These are phyloP conservation scores for Colletotrichum sp. DNA, from an alignment of 2,329 filamentous ascomycete species.

Conservation along the genomic window DNA sequence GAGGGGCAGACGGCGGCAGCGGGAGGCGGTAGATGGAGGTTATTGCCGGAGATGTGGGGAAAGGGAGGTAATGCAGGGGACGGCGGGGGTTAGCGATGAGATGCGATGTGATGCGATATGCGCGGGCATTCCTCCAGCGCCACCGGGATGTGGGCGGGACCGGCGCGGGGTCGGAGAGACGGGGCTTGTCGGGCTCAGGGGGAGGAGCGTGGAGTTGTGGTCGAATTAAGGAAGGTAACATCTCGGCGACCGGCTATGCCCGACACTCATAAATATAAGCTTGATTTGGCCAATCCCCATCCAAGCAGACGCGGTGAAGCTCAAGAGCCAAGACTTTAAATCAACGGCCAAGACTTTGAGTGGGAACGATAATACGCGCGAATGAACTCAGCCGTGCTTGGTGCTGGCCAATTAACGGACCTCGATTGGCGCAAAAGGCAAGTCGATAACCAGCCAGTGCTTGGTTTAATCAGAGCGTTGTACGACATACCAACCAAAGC, in stretches of 20 bases:
- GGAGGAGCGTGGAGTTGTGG: not conserved
- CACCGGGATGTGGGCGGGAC: not conserved
- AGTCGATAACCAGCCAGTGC: not conserved
- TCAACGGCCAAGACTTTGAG: not conserved
- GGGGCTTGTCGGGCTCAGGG: not conserved
- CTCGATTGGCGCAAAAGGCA: constrained; percentile 4
- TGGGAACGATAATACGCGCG: not conserved
- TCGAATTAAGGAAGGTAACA: constrained; percentile 17
- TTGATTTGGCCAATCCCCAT: constrained; percentile 8
- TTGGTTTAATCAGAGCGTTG: not conserved
- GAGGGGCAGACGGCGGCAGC: not conserved
- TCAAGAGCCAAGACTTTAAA: not conserved
- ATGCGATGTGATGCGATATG: not conserved
- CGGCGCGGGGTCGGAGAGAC: not conserved
- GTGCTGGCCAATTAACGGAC: not conserved
- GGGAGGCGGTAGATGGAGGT: not conserved
- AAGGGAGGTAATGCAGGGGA: not conserved
- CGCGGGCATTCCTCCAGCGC: not conserved
- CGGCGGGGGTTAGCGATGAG: not conserved
- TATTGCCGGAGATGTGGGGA: not conserved
- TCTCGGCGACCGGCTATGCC: constrained; percentile 7
- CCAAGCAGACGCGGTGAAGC: not conserved
- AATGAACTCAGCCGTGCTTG: not conserved
- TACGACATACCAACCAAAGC: not conserved
- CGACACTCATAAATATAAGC: constrained; percentile 6